Base-by-base conservation (phyloP, 2,329 filamentous ascomycete genomes). In the Colletotrichum sojae region DNA sequence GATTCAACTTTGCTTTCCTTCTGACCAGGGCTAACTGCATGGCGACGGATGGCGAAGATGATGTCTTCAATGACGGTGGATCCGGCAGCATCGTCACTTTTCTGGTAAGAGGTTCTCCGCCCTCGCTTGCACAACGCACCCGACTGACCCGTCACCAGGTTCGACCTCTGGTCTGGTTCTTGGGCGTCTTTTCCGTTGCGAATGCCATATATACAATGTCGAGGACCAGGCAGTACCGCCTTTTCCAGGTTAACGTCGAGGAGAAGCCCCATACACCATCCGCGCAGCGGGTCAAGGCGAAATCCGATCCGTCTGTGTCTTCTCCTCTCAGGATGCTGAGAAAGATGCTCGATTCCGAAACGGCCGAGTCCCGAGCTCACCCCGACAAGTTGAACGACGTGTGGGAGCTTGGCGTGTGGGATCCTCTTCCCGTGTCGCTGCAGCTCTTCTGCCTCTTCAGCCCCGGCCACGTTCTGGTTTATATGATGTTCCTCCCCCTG, bases 381-480 rank as follows among this genome's bases (percentile, higher is more conserved):
- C 94, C 95, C 0, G 92, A 96, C 77, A 89, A 91, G 65, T 88
- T 88, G 27, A 88, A 91, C 12, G 95, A 99, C 79, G 96, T 99
- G 10, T 99, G 96, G 96, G 95, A 99, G 80, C 82, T 99, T 57
- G 89, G 92, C 2, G 87, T 98, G 6, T 99, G 96, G 96, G 95
- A 98, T 78, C 96, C 97, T 40, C 88, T 95, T 54, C 94, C 95
- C 2, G 86, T 97, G 43, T 94, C 90, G 53, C 82, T 98, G 61
- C 90, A 91, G 45, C 83, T 98, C 3, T 94, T 98, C 77, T 96
- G 94, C 74, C 84, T 96, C 48, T 98, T 99, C 83, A 97, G 95
- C 75, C 96, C 96, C 0, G 93, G 94, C 0, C 97, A 99, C 81
- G 88, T 97, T n/a, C 83, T 97, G 55, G 88, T 98, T 31, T 97